Conservation (phyloP, 129 eudicot species). For the Sambucus nigra region DNA sequence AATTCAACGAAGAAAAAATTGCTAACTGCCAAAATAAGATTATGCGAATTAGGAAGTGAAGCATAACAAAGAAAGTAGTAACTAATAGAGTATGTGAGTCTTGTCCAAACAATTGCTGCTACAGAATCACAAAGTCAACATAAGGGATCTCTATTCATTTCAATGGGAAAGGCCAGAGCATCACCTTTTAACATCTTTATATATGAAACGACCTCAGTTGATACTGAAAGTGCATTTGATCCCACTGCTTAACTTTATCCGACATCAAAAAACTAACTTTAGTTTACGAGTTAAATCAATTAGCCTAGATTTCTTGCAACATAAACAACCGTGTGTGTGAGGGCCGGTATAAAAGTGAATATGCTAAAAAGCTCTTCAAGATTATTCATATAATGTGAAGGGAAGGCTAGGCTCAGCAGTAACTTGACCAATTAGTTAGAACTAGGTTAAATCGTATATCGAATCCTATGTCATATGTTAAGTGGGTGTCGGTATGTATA, state of each 20-base stretch:
- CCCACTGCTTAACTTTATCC: neutral
- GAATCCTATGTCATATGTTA: too few relatives aligned
- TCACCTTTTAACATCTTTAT: too few relatives aligned
- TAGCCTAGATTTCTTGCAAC: neutral
- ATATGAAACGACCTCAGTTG: neutral
- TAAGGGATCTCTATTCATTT: neutral
- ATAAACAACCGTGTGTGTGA: neutral
- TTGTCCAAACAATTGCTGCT: neutral
- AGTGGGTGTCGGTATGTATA: too few relatives aligned
- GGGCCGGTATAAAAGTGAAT: too few relatives aligned
- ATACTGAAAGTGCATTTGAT: neutral
- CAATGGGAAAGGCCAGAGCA: neutral
- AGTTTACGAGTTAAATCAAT: neutral
- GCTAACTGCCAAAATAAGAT: neutral
- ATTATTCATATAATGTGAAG: too few relatives aligned
- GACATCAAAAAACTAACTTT: neutral
- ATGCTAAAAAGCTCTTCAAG: too few relatives aligned
- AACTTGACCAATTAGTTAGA: too few relatives aligned
- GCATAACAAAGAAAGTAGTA: neutral
- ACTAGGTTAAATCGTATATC: too few relatives aligned
- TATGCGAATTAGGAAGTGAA: neutral
- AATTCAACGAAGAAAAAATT: neutral
- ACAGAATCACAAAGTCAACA: neutral
- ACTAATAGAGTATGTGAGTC: neutral
- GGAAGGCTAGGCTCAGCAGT: too few relatives aligned